These are phyloP conservation scores for Clausena lansium DNA, from an alignment of 345 rosid species.

Conservation along the genomic window DNA sequence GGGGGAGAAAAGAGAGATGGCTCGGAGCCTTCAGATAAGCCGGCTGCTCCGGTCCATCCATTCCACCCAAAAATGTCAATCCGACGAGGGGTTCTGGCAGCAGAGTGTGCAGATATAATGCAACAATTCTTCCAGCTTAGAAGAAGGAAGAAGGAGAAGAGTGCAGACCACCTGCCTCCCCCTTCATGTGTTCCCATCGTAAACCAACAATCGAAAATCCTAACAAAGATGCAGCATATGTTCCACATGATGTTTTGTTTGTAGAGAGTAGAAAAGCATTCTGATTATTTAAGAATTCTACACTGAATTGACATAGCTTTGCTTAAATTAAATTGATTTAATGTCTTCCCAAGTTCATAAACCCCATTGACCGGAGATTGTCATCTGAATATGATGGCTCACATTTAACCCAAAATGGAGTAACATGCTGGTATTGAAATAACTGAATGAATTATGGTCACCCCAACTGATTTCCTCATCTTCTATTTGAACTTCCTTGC, in stretches of 20 bases:
- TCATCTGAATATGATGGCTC: background rate
- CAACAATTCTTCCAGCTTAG: conserved; percentile 88
- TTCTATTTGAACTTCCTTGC: background rate
- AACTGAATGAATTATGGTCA: background rate
- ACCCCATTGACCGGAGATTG: background rate
- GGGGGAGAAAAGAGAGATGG: conserved; percentile 39
- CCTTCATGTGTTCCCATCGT: conserved; percentile 53
- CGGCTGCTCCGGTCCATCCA: conserved; percentile 80
- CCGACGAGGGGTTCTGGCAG: conserved; percentile 69
- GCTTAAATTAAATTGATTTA: background rate
- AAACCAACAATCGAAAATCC: conserved; percentile 65
- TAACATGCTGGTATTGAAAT: background rate
- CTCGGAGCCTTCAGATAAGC: conserved; percentile 52
- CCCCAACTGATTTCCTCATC: background rate
- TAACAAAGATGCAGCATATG: conserved; percentile 69
- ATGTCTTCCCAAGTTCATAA: background rate
- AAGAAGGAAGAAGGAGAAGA: conserved; percentile 71
- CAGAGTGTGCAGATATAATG: conserved; percentile 86
- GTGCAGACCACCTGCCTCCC: conserved; percentile 35
- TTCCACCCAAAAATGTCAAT: conserved; percentile 90
- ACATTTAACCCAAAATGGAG: background rate
- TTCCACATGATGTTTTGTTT: conserved; percentile 68
- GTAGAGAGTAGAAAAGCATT: conserved; percentile 24
- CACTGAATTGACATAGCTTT: background rate
- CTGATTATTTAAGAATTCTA: background rate